A percentile compares a stretch with the other conserved stretches of the same genome.
Evolutionary conservation across 2,329 filamentous ascomycete species (phyloP).

Genomic region (Aureobasidium sp.): DNA sequence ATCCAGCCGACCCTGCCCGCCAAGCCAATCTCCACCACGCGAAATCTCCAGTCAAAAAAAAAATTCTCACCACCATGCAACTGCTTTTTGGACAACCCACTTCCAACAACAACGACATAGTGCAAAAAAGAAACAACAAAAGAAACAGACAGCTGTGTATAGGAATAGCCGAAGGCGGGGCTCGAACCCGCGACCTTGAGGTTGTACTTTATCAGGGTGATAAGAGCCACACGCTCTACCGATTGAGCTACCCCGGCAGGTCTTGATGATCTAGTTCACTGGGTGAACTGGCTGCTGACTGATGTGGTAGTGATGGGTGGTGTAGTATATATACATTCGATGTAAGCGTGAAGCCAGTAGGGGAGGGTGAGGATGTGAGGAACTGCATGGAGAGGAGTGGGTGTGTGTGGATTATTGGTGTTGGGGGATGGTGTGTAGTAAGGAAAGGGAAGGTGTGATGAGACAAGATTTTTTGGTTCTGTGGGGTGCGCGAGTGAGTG

Average conservation of each 20-base stretch:
- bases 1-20: neutral
- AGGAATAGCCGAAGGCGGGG: constrained; percentile 15
- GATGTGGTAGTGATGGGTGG: neutral
- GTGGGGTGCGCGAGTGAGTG: neutral
- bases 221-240: constrained; percentile 43
- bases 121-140: neutral
- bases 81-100: too few species aligned
- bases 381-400: too few species aligned
- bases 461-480: neutral
- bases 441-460: neutral
- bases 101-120: neutral
- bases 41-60: neutral
- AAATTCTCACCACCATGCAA: too few species aligned
- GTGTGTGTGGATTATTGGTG: neutral
- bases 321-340: neutral
- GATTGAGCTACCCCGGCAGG: constrained; percentile 42
- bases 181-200: constrained; percentile 15
- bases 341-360: too few species aligned
- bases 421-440: neutral
- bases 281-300: neutral
- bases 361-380: too few species aligned
- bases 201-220: neutral
- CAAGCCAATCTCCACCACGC: neutral
- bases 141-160: neutral
- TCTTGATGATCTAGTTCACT: neutral